Conservation (phyloP, 106 monocot genomes). For the Dendrobium officinale region DNA sequence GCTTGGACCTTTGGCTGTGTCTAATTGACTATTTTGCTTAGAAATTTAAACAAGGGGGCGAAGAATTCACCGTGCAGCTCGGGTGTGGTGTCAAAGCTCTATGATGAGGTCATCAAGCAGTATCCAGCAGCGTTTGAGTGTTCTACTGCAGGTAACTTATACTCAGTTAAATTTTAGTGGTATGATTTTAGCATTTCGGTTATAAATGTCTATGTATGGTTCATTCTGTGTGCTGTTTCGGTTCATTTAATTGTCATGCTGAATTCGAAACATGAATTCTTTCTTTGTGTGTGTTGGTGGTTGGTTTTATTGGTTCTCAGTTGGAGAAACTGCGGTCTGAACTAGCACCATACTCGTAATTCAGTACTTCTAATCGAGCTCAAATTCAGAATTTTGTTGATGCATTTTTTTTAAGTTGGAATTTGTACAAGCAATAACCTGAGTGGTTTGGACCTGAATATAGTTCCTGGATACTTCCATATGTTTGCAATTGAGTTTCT, state of each 20-base stretch:
- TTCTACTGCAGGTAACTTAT: slow-evolving; percentile 41
- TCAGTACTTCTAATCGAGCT: not conserved
- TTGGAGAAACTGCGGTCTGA: not conserved
- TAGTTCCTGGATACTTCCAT: not conserved
- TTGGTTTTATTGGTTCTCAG: not conserved
- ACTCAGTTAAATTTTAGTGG: slow-evolving; percentile 2
- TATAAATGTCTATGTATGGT: not conserved
- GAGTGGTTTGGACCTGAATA: not conserved
- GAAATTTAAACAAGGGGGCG: slow-evolving; percentile 61
- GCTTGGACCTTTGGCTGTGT: not conserved
- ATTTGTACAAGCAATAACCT: not conserved
- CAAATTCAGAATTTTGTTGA: not conserved
- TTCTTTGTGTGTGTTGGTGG: not conserved
- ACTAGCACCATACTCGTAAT: not conserved
- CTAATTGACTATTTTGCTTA: slow-evolving; percentile 13
- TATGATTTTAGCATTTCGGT: not conserved
- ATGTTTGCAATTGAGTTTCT: not conserved
- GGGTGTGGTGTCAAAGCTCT: slow-evolving; percentile 45
- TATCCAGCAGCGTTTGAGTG: slow-evolving; percentile 55
- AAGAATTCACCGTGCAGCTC: slow-evolving; percentile 9
- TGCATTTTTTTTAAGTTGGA: not conserved
- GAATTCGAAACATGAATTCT: not conserved
- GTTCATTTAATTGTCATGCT: not conserved
- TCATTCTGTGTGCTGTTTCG: not conserved
- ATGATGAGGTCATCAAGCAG: slow-evolving; percentile 72